phyloP scores from a whole-genome alignment of 2,329 filamentous ascomycete genomes.

The Fusarium papillatum region DNA sequence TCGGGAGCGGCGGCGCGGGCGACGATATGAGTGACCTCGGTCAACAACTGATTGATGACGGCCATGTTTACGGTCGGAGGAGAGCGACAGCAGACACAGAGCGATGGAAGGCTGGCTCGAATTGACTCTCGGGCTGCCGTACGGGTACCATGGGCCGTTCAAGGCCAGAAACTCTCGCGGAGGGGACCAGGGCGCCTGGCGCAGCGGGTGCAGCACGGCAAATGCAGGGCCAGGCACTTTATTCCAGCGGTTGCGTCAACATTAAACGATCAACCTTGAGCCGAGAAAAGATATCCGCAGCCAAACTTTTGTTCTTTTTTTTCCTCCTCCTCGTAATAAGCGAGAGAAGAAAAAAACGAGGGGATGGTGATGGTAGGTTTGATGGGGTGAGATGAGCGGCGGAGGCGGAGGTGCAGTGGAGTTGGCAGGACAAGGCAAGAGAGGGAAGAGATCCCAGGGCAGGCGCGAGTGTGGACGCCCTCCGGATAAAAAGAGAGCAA shows the following conservation, averaged over 20 bases:
- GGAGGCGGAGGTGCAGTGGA: constrained; percentile 38
- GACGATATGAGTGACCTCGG: constrained; percentile 43
- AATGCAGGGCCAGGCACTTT: constrained; percentile 34
- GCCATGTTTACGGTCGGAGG: constrained; percentile 40
- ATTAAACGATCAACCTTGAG: constrained; percentile 21
- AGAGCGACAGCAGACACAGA: constrained; percentile 33
- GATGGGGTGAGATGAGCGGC: constrained; percentile 37
- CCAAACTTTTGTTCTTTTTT: constrained; percentile 4
- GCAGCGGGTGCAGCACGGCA: constrained; percentile 28
- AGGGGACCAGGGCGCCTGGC: constrained; percentile 3
- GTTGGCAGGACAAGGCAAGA: constrained; percentile 37
- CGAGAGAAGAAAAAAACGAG: constrained; percentile 18
- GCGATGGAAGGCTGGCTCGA: constrained; percentile 36
- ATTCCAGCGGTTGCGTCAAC: constrained; percentile 25
- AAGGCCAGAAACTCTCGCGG: constrained; percentile 31
- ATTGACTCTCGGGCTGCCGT: constrained; percentile 44
- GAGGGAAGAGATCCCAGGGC: constrained; percentile 30
- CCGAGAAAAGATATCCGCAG: background rate
- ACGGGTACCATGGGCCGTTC: constrained; percentile 44
- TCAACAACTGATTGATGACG: constrained; percentile 40
- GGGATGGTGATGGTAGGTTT: constrained; percentile 25
- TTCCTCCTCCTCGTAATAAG: constrained; percentile 1
- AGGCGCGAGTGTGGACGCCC: constrained; percentile 37
- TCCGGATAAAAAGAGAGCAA: constrained; percentile 37
- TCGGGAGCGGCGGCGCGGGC: constrained; percentile 38